Evolutionary conservation across 2,329 filamentous ascomycete genomes (phyloP).

Genomic region (Penicillium sp.): DNA sequence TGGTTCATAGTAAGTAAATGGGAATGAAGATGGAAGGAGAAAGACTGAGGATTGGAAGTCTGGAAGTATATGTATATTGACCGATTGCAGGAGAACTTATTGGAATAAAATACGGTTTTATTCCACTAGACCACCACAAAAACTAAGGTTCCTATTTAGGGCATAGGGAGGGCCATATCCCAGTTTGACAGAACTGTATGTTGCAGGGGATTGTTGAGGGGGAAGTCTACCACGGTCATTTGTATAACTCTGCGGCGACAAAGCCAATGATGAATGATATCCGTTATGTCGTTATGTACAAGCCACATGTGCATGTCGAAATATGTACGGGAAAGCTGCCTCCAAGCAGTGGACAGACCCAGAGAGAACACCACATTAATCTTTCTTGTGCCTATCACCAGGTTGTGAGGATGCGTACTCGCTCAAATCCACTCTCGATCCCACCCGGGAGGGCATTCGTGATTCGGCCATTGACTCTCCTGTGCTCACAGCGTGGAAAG

Average conservation of each 20-base stretch:
- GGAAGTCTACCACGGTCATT: background rate
- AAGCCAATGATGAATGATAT: background rate
- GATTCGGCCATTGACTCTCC: slow-evolving; percentile 25
- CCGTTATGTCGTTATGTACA: background rate
- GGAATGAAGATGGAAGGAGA: background rate
- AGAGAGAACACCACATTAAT: slow-evolving; percentile 13
- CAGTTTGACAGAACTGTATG: too few species aligned
- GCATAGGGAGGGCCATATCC: too few species aligned
- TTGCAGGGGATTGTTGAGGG: slow-evolving; percentile 1
- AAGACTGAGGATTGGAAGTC: background rate
- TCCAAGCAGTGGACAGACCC: background rate
- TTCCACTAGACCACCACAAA: too few species aligned
- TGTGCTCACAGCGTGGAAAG: slow-evolving; percentile 56
- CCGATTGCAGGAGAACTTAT: background rate
- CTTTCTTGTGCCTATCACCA: slow-evolving; percentile 28
- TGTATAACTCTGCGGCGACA: background rate
- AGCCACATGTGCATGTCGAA: background rate
- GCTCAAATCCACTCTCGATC: slow-evolving; percentile 23
- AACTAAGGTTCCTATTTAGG: too few species aligned
- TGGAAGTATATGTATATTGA: background rate
- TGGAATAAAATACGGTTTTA: too few species aligned
- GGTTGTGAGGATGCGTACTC: slow-evolving; percentile 21
- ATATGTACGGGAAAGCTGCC: background rate
- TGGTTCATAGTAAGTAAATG: background rate
- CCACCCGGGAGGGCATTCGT: slow-evolving; percentile 19